These are phyloP conservation scores for Yamadazyma membranifaciens DNA, from an alignment of 1,139 yeast genomes.

Conservation along the genomic window DNA sequence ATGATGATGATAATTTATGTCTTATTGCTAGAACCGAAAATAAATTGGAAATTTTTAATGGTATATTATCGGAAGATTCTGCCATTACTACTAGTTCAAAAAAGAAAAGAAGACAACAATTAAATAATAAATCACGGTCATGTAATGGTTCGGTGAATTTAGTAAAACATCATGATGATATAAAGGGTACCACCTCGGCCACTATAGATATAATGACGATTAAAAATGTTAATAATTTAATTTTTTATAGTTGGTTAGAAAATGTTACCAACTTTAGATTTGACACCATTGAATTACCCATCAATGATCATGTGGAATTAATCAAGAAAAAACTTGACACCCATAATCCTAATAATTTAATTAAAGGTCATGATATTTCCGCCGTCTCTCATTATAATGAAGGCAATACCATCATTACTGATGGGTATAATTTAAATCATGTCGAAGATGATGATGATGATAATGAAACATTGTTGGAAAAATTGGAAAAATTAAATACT, in stretches of 20 bases:
- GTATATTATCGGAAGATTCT: conserved; percentile 40
- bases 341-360: conserved; percentile 38
- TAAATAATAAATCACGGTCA: conserved; percentile 46
- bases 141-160: conserved; percentile 42
- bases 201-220: conserved; percentile 42
- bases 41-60: conserved; percentile 58
- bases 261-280: conserved; percentile 64
- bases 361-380: conserved; percentile 67
- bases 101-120: conserved; percentile 37
- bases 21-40: conserved; percentile 64
- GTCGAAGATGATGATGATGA: conserved; percentile 46
- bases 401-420: conserved; percentile 59
- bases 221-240: conserved; percentile 33
- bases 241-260: conserved; percentile 70
- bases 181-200: conserved; percentile 31
- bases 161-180: conserved; percentile 42
- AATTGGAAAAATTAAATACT: conserved; percentile 44
- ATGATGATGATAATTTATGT: conserved; percentile 32
- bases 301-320: conserved; percentile 28
- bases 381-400: conserved; percentile 71
- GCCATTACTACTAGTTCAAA: conserved; percentile 21
- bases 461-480: conserved; percentile 58
- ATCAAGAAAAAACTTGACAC: conserved; percentile 39
- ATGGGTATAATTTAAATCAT: conserved; percentile 63
- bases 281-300: conserved; percentile 36